These are phyloP conservation scores for Fraxinus sp. DNA, from an alignment of 305 asterid species.

Conservation along the genomic window DNA sequence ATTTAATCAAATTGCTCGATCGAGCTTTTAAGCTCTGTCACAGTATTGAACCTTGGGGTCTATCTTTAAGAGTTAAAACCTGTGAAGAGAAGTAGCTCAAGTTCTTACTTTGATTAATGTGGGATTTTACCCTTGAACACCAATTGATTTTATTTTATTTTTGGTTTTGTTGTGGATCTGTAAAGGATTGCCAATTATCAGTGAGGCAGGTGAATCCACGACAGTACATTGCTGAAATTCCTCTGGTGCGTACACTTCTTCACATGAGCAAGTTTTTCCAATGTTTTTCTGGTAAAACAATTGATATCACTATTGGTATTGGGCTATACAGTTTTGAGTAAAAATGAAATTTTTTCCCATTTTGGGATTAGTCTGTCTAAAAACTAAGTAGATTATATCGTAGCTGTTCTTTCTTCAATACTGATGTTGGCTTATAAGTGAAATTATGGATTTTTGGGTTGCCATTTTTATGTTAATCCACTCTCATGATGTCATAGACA, in stretches of 20 bases:
- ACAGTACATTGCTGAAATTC: constrained; percentile 83
- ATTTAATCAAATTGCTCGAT: not conserved
- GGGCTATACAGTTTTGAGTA: not conserved
- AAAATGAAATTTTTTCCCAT: not conserved
- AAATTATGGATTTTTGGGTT: not conserved
- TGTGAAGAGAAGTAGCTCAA: not conserved
- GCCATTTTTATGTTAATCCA: not conserved
- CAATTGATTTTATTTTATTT: not conserved
- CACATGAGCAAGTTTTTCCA: not conserved
- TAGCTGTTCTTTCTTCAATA: not conserved
- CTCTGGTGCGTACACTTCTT: constrained; percentile 54
- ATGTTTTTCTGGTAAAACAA: constrained; percentile 1
- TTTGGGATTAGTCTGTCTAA: not conserved
- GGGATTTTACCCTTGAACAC: not conserved
- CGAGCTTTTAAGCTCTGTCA: not conserved
- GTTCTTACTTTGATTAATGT: not conserved
- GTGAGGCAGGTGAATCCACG: constrained; percentile 91
- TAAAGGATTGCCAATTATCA: constrained; percentile 83
- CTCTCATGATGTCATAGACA: not conserved
- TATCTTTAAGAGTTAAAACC: not conserved
- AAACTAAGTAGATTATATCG: not conserved
- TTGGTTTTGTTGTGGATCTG: not conserved
- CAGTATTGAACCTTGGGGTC: not conserved
- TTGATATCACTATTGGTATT: not conserved
- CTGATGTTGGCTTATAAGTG: not conserved